A percentile compares a stretch with the other conserved stretches of the same genome.
phyloP scores from a whole-genome alignment of 805 yeast species.

The Saturnispora quitensis region DNA sequence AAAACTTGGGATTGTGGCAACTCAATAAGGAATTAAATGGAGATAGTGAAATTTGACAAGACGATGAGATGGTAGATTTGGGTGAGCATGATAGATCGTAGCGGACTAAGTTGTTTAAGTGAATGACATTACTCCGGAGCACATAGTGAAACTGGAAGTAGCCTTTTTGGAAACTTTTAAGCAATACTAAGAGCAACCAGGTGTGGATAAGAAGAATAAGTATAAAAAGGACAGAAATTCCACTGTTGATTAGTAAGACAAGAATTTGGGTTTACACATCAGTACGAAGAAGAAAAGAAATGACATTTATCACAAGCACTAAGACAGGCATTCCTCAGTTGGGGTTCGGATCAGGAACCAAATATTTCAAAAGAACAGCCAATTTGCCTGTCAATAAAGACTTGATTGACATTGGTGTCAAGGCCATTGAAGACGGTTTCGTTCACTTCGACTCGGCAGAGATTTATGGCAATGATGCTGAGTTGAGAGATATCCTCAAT shows the following conservation, averaged over 20 bases:
- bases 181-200: neutral
- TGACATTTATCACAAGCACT: neutral
- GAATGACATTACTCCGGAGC: neutral
- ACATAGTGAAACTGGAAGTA: neutral
- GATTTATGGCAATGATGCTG: conserved; percentile 47
- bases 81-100: neutral
- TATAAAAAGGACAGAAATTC: neutral
- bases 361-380: conserved; percentile 34
- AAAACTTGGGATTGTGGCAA: neutral
- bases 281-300: neutral
- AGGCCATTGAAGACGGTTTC: conserved; percentile 45
- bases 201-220: neutral
- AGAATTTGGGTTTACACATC: no score
- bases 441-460: conserved; percentile 62
- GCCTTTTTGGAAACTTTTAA: neutral
- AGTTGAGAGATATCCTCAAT: conserved; percentile 39
- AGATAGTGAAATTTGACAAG: neutral
- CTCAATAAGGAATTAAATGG: neutral
- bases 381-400: conserved; percentile 30
- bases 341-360: conserved; percentile 46
- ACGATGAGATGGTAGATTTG: no score
- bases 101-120: neutral
- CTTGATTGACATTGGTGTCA: conserved; percentile 35
- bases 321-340: conserved; percentile 29
- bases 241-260: neutral